These are phyloP conservation scores for Nyctanthes arbortristis DNA, from an alignment of 257 asterid genomes.

Conservation along the genomic window DNA sequence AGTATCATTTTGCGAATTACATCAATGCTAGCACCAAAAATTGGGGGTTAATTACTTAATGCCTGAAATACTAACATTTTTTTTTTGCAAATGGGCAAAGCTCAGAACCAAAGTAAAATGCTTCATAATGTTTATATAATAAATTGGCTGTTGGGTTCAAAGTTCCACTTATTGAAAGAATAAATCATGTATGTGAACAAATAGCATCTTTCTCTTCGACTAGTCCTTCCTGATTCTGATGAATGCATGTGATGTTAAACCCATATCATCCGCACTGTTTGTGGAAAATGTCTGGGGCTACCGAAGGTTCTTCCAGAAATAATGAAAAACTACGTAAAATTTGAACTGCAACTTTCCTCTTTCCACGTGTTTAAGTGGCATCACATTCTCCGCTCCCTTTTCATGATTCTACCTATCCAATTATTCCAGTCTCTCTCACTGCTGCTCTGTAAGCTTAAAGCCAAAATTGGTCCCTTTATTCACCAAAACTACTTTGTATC, in stretches of 20 bases:
- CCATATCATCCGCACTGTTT: constrained; percentile 4
- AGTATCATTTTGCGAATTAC: neutral
- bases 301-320: constrained; percentile 1
- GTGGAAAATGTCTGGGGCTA: neutral
- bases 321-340: constrained; percentile 1
- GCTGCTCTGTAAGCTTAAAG: neutral
- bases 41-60: neutral
- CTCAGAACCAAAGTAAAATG: constrained; percentile 13
- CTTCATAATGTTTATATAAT: no score
- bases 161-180: constrained; percentile 18
- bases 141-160: neutral
- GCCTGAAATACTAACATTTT: neutral
- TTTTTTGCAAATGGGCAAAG: constrained; percentile 6
- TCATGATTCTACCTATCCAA: neutral
- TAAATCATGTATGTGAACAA: constrained; percentile 5
- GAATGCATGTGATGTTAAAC: constrained; percentile 7
- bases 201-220: constrained; percentile 9
- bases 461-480: neutral
- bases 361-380: neutral
- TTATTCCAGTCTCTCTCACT: neutral
- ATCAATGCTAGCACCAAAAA: constrained; percentile 1
- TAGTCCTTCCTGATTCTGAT: neutral
- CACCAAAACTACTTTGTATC: neutral
- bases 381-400: neutral
- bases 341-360: neutral